These are phyloP conservation scores for Hanseniaspora lindneri DNA, from an alignment of 805 yeast species.

Conservation along the genomic window DNA sequence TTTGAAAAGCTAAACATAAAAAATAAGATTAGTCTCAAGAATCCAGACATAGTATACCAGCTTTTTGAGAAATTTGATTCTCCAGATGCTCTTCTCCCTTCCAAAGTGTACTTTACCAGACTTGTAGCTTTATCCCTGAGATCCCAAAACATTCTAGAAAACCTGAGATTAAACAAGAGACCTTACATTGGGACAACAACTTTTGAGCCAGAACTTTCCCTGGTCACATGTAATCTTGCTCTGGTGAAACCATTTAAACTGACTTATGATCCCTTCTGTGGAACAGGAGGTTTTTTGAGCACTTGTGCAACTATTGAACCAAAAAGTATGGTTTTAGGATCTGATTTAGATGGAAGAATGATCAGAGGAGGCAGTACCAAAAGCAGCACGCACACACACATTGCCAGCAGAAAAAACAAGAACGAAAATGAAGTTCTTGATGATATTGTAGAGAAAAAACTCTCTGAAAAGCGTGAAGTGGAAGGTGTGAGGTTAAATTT, in stretches of 20 bases:
- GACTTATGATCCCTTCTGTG: conserved; percentile 89
- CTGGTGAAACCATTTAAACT: conserved; percentile 54
- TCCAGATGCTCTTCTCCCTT: conserved; percentile 38
- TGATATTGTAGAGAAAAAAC: conserved; percentile 3
- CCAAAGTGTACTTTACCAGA: conserved; percentile 62
- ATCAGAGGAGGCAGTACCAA: conserved; percentile 39
- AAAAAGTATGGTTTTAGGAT: conserved; percentile 71
- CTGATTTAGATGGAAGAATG: conserved; percentile 82
- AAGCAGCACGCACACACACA: conserved; percentile 29
- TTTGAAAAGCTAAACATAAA: conserved; percentile 58
- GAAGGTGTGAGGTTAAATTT: conserved; percentile 50
- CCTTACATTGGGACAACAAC: conserved; percentile 92
- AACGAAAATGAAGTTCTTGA: conserved; percentile 18
- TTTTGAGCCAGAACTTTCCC: conserved; percentile 84
- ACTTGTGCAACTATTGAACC: conserved; percentile 59
- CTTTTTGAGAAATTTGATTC: conserved; percentile 64
- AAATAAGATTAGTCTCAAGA: conserved; percentile 68
- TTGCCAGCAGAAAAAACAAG: conserved; percentile 30
- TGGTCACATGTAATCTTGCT: conserved; percentile 78
- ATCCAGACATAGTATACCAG: conserved; percentile 59
- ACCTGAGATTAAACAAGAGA: conserved; percentile 68
- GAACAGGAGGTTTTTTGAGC: conserved; percentile 87
- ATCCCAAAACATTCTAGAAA: conserved; percentile 44
- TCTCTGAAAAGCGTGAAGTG: conserved; percentile 15
- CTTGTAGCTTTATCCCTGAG: conserved; percentile 53